Evolutionary conservation across 2,329 filamentous ascomycete genomes (phyloP).

Genomic region (Escovopsis weberi): DNA sequence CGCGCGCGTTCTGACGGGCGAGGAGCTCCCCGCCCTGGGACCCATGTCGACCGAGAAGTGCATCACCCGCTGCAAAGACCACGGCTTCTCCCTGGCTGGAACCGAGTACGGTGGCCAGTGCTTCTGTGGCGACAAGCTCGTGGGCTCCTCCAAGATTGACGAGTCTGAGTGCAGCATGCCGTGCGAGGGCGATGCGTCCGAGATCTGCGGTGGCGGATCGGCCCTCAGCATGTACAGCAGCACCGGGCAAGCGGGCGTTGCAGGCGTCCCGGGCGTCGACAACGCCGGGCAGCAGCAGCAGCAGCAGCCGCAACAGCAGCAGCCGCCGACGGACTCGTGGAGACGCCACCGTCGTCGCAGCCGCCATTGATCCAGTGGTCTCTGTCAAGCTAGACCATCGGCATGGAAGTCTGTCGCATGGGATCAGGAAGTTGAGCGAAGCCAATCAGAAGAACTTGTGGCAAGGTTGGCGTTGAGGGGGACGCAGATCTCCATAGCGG

Average conservation of each 20-base stretch:
- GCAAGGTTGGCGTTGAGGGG: no score
- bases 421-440: no score
- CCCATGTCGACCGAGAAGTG: slow-evolving; percentile 30
- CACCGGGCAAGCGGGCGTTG: slow-evolving; percentile 17
- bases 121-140: slow-evolving; percentile 30
- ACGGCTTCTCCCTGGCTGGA: slow-evolving; percentile 30
- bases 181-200: slow-evolving; percentile 32
- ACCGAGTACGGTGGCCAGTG: slow-evolving; percentile 39
- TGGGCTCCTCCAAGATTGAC: slow-evolving; percentile 24
- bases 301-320: slow-evolving; percentile 8
- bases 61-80: slow-evolving; percentile 30
- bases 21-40: slow-evolving; percentile 27
- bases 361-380: slow-evolving; percentile 10
- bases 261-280: slow-evolving; percentile 2
- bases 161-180: slow-evolving; percentile 27
- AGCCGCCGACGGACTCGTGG: slow-evolving; percentile 19
- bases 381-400: no score
- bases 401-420: no score
- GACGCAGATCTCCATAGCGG: no score
- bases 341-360: slow-evolving; percentile 17
- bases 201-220: slow-evolving; percentile 36
- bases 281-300: no score
- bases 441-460: no score
- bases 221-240: slow-evolving; percentile 30
- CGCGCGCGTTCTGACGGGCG: slow-evolving; percentile 24